Conservation (phyloP, 164 flowering plant genomes). For the grape (Vitis vinifera) region DNA sequence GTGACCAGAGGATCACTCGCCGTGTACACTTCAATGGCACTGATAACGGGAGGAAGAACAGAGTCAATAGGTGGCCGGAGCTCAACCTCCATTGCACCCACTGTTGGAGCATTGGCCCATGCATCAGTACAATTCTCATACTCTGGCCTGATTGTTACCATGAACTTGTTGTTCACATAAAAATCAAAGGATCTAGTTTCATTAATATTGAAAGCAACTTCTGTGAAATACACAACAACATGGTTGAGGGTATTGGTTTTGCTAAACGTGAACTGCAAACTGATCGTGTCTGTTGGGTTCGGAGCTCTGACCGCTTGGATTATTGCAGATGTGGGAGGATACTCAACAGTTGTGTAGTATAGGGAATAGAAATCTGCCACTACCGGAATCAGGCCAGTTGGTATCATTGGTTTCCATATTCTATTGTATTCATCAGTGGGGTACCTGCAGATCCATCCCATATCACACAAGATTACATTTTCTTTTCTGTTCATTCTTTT, state of each 20-base stretch:
- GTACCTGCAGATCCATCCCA: slow-evolving; percentile 14
- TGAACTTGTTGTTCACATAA: not conserved
- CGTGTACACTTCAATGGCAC: slow-evolving; percentile 14
- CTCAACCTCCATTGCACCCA: not conserved
- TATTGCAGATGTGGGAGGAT: slow-evolving; percentile 13
- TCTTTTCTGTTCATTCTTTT: no score
- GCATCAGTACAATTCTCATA: slow-evolving; percentile 7
- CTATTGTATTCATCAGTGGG: slow-evolving; percentile 17
- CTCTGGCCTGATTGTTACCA: not conserved
- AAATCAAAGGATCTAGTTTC: slow-evolving; percentile 6
- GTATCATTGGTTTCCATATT: slow-evolving; percentile 13
- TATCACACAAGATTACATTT: no score
- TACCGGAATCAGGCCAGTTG: not conserved
- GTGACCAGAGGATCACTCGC: slow-evolving; percentile 7
- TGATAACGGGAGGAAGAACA: slow-evolving; percentile 3
- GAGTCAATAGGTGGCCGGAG: not conserved
- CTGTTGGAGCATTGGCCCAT: not conserved
- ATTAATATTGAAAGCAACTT: not conserved
- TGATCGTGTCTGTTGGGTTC: not conserved
- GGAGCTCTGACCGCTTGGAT: slow-evolving; percentile 8
- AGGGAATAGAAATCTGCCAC: not conserved
- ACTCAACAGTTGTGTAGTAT: not conserved
- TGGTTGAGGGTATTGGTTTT: not conserved
- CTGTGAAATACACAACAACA: slow-evolving; percentile 12
- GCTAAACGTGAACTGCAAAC: not conserved